Evolutionary conservation across 305 asterid genomes (phyloP).

Genomic region (Ilex paraguariensis): DNA sequence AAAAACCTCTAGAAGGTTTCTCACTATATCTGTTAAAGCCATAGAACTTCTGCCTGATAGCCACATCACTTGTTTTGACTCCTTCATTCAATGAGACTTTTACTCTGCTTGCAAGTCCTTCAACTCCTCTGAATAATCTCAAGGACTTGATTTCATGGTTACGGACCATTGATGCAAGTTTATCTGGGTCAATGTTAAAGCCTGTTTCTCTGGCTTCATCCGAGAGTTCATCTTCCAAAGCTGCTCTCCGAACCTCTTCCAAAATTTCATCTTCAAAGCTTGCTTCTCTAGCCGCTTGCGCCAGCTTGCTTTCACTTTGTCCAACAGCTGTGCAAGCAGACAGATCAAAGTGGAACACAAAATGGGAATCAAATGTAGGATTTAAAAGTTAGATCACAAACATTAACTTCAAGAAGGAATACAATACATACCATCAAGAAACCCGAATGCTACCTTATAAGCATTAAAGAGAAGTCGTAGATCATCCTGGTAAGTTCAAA

Average conservation of each 20-base stretch:
- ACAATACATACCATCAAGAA: not conserved
- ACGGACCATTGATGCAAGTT: conserved; percentile 54
- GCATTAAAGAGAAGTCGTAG: not conserved
- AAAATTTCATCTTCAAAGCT: too few species aligned
- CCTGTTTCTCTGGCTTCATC: conserved; percentile 56
- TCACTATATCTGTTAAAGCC: conserved; percentile 58
- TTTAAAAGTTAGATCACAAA: not conserved
- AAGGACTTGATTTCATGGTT: conserved; percentile 50
- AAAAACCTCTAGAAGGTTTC: conserved; percentile 61
- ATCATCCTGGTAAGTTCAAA: not conserved
- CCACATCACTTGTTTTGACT: conserved; percentile 35
- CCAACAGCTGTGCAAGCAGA: not conserved
- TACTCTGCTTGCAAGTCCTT: conserved; percentile 46
- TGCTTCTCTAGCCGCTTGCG: too few species aligned
- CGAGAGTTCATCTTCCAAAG: conserved; percentile 19
- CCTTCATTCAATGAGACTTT: conserved; percentile 54
- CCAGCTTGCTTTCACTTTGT: too few species aligned
- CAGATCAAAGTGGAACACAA: conserved; percentile 1
- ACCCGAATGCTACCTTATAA: not conserved
- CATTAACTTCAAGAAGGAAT: not conserved
- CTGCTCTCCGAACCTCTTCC: conserved; percentile 21
- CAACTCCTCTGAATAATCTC: conserved; percentile 49
- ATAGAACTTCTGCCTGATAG: conserved; percentile 36
- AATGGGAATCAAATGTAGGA: not conserved
- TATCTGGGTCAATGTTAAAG: conserved; percentile 53